A percentile compares a stretch with the other conserved stretches of the same genome.
Conservation (phyloP, 306 rosid genomes). For the Cicer arietinum region DNA sequence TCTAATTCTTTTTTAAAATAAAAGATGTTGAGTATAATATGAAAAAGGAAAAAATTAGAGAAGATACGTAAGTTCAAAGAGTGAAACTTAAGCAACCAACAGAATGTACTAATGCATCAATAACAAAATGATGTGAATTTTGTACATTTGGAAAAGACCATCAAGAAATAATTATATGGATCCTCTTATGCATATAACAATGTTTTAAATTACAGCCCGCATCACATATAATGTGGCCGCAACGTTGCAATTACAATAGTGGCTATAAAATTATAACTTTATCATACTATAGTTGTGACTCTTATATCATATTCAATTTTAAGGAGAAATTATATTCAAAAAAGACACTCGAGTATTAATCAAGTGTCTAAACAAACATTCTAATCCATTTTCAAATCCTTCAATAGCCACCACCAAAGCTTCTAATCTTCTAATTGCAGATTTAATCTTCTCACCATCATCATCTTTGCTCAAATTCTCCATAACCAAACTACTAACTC, state of each 20-base stretch:
- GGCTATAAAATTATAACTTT: no score
- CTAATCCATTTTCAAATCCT: constrained; percentile 61
- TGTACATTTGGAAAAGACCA: constrained; percentile 23
- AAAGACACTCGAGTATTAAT: constrained; percentile 67
- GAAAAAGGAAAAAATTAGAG: neutral
- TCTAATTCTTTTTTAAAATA: neutral
- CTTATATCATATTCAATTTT: neutral
- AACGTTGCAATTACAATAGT: no score
- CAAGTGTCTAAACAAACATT: constrained; percentile 67
- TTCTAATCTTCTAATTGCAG: constrained; percentile 54
- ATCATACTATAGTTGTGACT: no score
- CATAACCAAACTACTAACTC: constrained; percentile 48
- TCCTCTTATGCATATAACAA: no score
- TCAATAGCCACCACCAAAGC: constrained; percentile 60
- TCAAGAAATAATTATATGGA: no score
- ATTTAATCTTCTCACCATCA: constrained; percentile 55
- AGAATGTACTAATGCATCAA: constrained; percentile 25
- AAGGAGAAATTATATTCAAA: constrained; percentile 64
- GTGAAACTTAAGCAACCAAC: neutral
- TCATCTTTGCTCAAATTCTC: constrained; percentile 40
- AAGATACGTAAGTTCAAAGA: neutral
- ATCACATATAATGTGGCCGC: no score
- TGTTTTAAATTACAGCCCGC: no score
- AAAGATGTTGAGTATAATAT: neutral
- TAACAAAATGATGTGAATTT: constrained; percentile 2